These are phyloP conservation scores for Penicillium samsonianum DNA, from an alignment of 495 filamentous ascomycete species.

Conservation along the genomic window DNA sequence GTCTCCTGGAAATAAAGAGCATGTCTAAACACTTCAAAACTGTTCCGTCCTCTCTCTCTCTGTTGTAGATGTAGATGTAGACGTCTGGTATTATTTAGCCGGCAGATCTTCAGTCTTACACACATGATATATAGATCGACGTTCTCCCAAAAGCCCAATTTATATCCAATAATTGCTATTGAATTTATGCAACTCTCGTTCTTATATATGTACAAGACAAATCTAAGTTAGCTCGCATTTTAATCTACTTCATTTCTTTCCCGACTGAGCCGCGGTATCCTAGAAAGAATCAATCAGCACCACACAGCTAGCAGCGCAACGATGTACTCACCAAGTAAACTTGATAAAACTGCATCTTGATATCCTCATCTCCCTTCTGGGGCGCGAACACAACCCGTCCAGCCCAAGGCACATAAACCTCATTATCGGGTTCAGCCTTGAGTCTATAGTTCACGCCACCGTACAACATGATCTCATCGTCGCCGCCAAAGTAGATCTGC, in stretches of 20 bases:
- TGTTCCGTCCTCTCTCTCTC: slow-evolving; percentile 19
- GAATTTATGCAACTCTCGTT: not conserved
- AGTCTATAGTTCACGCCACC: slow-evolving; percentile 59
- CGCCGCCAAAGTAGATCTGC: slow-evolving; percentile 56
- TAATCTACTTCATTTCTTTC: slow-evolving; percentile 33
- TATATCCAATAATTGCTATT: slow-evolving; percentile 3
- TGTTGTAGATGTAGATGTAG: slow-evolving; percentile 18
- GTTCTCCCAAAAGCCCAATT: not conserved
- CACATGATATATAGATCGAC: not conserved
- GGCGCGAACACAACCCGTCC: slow-evolving; percentile 53
- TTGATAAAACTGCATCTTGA: slow-evolving; percentile 65
- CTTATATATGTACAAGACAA: not conserved
- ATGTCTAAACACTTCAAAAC: slow-evolving; percentile 37
- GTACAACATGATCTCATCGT: slow-evolving; percentile 61
- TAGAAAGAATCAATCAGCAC: slow-evolving; percentile 15
- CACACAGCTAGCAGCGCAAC: slow-evolving; percentile 16
- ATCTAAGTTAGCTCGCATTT: not conserved
- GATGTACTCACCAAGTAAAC: slow-evolving; percentile 59
- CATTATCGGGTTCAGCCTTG: slow-evolving; percentile 48
- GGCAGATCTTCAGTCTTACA: not conserved
- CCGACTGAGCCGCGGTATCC: slow-evolving; percentile 44
- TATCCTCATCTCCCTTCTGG: slow-evolving; percentile 39
- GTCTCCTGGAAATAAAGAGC: slow-evolving; percentile 44
- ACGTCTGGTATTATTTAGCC: not conserved
- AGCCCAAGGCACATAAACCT: slow-evolving; percentile 54